phyloP scores from a whole-genome alignment of 2,329 filamentous ascomycete species.

The Colletotrichum gigasporum region DNA sequence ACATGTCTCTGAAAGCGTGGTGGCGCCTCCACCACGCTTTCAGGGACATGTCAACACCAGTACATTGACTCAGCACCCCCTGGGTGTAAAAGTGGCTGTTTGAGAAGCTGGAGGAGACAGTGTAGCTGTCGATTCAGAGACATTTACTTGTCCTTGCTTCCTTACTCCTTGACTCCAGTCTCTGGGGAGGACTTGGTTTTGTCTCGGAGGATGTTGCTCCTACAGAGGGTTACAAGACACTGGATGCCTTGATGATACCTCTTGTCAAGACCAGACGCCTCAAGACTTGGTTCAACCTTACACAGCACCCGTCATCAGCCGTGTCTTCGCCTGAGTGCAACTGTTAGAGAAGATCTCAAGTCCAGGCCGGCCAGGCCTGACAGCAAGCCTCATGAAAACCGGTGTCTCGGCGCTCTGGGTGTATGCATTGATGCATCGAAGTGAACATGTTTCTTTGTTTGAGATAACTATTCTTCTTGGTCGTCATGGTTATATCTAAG shows the following conservation, averaged over 20 bases:
- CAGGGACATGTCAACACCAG: no score
- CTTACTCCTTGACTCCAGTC: no score
- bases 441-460: background rate
- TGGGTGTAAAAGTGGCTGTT: no score
- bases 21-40: background rate
- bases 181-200: no score
- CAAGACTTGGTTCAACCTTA: slow-evolving; percentile 32
- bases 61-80: no score
- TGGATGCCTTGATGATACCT: background rate
- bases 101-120: no score
- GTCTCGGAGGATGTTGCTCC: background rate
- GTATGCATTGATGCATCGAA: slow-evolving; percentile 27
- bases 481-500: slow-evolving; percentile 30
- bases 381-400: slow-evolving; percentile 19
- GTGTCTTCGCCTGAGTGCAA: slow-evolving; percentile 41
- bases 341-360: slow-evolving; percentile 44
- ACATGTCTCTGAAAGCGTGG: slow-evolving; percentile 1
- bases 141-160: no score
- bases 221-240: background rate
- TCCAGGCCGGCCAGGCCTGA: slow-evolving; percentile 10
- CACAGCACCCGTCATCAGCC: slow-evolving; percentile 49
- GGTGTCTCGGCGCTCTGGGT: slow-evolving; percentile 33
- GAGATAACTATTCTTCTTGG: no score
- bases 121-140: no score
- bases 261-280: background rate